Evolutionary conservation across 1,139 yeast species (phyloP), one percentile per base, ranked within the genome.

Genomic region (Kodamaea suecica): DNA sequence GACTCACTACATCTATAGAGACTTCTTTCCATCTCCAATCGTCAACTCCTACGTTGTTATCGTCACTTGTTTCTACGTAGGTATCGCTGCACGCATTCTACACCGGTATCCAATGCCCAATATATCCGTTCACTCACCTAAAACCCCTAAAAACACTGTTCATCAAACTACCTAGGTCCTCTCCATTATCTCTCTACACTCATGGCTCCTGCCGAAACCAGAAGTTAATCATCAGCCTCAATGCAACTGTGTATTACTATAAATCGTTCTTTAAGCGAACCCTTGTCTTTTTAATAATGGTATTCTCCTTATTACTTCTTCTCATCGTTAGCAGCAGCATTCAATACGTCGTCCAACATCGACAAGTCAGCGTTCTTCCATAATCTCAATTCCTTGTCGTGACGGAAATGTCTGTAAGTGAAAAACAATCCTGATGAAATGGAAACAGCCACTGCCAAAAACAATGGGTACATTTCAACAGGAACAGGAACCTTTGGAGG

Each of bases 391-490:
- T 82, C 71, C 42, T 61, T 65, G 61, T 83, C 92, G 53, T 76
- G 67, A 39, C 78, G 71, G 49, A 84, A 66, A 61, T 84, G 86
- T 71, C 81, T 83, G 68, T 78, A 77, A 35, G 86, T 69, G 74
- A 84, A 84, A 68, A 62, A 83, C 45, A 64, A 48, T 43, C 82
- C 88, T 21, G 92, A 83, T 42, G 61, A 57, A 52, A 78, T 53
- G 31, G 92, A 92, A 40, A 80, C 80, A 52, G 80, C 84, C 27
- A 63, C 61, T 34, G 73, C 73, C 68, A 69, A 72, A 42, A 70
- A 69, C 59, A 84, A 74, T 59, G 94, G 94, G 58, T 83, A 79
- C 72, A 84, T 69, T 67, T 84, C 94, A 38, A 83, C 78, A 48
- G 94, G 94, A 37, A 80, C 57, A 43, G 52, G 58, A 35, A 47